Evolutionary conservation across 2,329 filamentous ascomycete genomes (phyloP).

Genomic region (Trichoderma sp.): DNA sequence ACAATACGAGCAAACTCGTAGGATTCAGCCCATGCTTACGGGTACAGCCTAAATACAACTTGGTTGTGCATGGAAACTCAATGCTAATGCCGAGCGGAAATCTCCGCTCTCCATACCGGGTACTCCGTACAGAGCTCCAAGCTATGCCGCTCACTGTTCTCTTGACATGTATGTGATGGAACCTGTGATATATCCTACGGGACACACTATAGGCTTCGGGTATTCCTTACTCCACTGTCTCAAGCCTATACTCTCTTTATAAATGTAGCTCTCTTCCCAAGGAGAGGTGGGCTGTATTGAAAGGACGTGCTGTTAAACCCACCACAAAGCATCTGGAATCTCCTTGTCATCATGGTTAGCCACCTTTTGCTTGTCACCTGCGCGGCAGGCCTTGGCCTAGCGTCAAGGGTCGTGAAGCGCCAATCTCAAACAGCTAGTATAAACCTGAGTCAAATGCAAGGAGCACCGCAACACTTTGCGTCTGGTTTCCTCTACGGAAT

Average conservation of each 20-base stretch:
- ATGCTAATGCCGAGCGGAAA: neutral
- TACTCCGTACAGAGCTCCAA: neutral
- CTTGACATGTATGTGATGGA: neutral
- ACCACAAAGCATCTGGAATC: no score
- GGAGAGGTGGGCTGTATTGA: neutral
- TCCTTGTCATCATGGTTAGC: neutral
- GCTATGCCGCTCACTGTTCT: neutral
- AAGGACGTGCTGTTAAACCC: neutral
- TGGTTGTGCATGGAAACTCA: neutral
- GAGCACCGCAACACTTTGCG: constrained; percentile 7
- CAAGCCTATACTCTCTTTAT: neutral
- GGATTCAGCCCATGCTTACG: neutral
- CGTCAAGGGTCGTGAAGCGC: neutral
- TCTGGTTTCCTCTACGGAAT: constrained; percentile 17
- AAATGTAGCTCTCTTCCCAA: neutral
- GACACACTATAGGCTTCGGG: no score
- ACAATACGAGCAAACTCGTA: neutral
- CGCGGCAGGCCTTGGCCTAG: neutral
- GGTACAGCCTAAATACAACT: neutral
- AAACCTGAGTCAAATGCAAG: constrained; percentile 8
- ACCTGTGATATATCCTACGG: neutral
- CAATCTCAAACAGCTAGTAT: neutral
- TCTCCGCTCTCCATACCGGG: neutral
- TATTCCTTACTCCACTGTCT: neutral
- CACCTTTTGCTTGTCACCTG: neutral